A percentile compares a stretch with the other conserved stretches of the same genome.
These are phyloP conservation scores for Paraleonurus japonicus DNA, from an alignment of 257 asterid species.

Conservation along the genomic window DNA sequence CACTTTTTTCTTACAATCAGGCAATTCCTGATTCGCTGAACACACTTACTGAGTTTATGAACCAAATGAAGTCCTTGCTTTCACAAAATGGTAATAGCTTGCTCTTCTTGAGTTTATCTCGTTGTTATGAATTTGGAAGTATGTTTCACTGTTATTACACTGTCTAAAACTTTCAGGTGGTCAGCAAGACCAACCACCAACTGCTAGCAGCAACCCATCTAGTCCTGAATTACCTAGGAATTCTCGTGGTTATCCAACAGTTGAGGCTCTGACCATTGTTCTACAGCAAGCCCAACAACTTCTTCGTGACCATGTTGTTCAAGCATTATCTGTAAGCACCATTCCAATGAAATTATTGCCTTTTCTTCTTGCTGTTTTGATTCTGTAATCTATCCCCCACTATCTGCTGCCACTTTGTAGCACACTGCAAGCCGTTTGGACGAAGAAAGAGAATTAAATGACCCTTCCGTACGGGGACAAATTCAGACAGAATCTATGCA, in stretches of 20 bases:
- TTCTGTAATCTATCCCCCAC: not conserved
- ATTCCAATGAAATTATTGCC: not conserved
- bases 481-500: constrained; percentile 62
- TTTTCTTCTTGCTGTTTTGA: not conserved
- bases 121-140: constrained; percentile 1
- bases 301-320: constrained; percentile 55
- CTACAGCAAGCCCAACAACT: constrained; percentile 65
- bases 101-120: constrained; percentile 15
- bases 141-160: not conserved
- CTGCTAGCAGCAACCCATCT: constrained; percentile 34
- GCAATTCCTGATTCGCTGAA: constrained; percentile 83
- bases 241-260: constrained; percentile 57
- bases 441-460: constrained; percentile 62
- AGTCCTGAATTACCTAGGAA: constrained; percentile 52
- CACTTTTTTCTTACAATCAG: constrained; percentile 34
- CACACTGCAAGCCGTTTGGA: constrained; percentile 64
- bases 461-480: constrained; percentile 60
- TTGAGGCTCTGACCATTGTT: constrained; percentile 65
- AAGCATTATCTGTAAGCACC: constrained; percentile 75
- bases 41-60: constrained; percentile 76
- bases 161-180: constrained; percentile 37
- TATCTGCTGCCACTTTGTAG: constrained; percentile 59
- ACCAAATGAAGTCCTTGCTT: constrained; percentile 68
- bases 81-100: constrained; percentile 56
- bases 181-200: constrained; percentile 52